Base-by-base conservation (phyloP, 176 grass and related monocot species). In the Panicum miliaceum region DNA sequence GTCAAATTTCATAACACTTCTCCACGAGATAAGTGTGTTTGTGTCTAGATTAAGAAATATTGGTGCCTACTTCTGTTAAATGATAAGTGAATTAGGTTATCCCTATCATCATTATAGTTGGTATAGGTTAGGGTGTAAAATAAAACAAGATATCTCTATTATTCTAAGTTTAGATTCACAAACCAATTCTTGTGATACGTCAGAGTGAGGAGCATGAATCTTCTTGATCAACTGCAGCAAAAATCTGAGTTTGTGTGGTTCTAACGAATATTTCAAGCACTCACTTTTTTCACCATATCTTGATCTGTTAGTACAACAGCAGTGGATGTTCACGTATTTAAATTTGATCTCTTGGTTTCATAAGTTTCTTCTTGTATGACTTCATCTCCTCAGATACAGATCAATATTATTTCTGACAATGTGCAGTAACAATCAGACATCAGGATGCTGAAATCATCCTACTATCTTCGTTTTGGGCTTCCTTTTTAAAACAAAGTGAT, bases 101-200 rank as follows among this genome's bases (percentile, higher is more conserved):
- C 43, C 78, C 63, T 64, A 8, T 41, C 18, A 45, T 53, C 0
- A 63, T 19, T 23, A 26, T 18, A 13, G 35, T 70, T 59, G 16
- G 15, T 63, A 58, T 52, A 42, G 64, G 72, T 77, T 36, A n/a
- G 8, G 26, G 8, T 50, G 19, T 34, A 10, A 43, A 32, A 22
- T 58, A 68, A 38, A 12, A 70, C 13, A 58, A 18, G 7, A 48
- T 20, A n/a, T 69, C 9, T 59, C 35, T n/a, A 32, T 41, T 40
- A 6, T 69, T 77, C 25, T 29, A 12, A 8, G 47, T 45, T 32
- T 88, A 34, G 16, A 77, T 71, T 61, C 35, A 78, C 22, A 22
- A 79, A 73, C 45, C 3, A 15, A 35, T 54, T 88, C 37, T 23
- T 57, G 9, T 58, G 12, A 83, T 34, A 69, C 29, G 51, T 62